Conservation (phyloP, 2,329 filamentous ascomycete species). For the Phaeosphaeria sp. region DNA sequence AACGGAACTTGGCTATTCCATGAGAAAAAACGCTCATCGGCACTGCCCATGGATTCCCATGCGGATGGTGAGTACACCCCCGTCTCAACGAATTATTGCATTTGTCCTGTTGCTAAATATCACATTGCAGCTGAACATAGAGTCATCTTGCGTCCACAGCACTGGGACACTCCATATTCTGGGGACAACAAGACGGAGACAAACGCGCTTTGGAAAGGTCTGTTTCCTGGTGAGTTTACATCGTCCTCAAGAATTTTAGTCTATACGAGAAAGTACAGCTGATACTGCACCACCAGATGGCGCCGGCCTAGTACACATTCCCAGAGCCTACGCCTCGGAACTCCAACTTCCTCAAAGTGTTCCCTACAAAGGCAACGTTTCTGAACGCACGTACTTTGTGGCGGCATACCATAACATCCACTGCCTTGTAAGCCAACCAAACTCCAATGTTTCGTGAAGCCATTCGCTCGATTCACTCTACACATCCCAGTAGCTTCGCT, state of each 20-base stretch:
- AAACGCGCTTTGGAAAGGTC: background rate
- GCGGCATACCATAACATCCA: background rate
- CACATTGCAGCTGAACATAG: background rate
- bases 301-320: background rate
- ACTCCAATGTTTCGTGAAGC: background rate
- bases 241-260: background rate
- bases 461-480: too few species aligned
- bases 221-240: background rate
- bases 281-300: background rate
- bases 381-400: background rate
- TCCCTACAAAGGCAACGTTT: background rate
- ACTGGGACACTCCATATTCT: slow-evolving; percentile 1
- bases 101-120: background rate
- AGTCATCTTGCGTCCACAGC: background rate
- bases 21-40: background rate
- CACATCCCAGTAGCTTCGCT: too few species aligned
- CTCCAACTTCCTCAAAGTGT: background rate
- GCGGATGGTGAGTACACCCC: background rate
- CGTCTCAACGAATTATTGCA: too few species aligned
- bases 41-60: background rate
- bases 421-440: background rate
- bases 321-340: background rate
- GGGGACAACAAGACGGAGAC: background rate
- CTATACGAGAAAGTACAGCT: background rate
- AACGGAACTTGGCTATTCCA: background rate